Evolutionary conservation across 2,329 filamentous ascomycete species (phyloP).

Genomic region (Aspergillus sclerotialis): DNA sequence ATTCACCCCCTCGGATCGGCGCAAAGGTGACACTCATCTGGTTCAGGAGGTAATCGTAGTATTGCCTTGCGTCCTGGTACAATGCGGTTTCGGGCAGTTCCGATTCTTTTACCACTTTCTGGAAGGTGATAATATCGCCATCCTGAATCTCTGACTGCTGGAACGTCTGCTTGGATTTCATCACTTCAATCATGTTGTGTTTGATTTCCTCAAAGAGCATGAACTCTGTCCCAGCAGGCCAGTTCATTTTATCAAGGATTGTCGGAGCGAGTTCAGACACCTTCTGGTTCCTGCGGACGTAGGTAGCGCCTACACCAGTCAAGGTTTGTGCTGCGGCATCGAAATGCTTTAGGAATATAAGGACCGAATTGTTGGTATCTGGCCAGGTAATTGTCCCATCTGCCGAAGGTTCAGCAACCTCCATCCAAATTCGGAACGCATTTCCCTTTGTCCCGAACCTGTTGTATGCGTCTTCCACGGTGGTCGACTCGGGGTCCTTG

Average conservation of each 20-base stretch:
- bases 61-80: constrained; percentile 66
- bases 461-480: constrained; percentile 65
- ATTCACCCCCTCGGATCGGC: constrained; percentile 48
- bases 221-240: constrained; percentile 67
- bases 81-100: constrained; percentile 37
- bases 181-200: constrained; percentile 82
- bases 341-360: constrained; percentile 91
- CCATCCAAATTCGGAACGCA: constrained; percentile 76
- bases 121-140: constrained; percentile 94
- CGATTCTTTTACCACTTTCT: constrained; percentile 51
- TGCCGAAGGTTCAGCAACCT: constrained; percentile 62
- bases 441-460: constrained; percentile 63
- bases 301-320: constrained; percentile 72
- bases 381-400: constrained; percentile 67
- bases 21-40: constrained; percentile 72
- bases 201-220: constrained; percentile 95
- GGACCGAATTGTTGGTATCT: constrained; percentile 52
- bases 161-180: constrained; percentile 86
- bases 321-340: constrained; percentile 70
- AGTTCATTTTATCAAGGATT: constrained; percentile 78
- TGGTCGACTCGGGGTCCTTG: constrained; percentile 67
- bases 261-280: constrained; percentile 73
- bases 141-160: constrained; percentile 92
- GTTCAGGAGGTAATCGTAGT: constrained; percentile 90
- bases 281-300: constrained; percentile 80